Base-by-base conservation (phyloP, 169 alveolate species). In the Eimeria tenella region DNA sequence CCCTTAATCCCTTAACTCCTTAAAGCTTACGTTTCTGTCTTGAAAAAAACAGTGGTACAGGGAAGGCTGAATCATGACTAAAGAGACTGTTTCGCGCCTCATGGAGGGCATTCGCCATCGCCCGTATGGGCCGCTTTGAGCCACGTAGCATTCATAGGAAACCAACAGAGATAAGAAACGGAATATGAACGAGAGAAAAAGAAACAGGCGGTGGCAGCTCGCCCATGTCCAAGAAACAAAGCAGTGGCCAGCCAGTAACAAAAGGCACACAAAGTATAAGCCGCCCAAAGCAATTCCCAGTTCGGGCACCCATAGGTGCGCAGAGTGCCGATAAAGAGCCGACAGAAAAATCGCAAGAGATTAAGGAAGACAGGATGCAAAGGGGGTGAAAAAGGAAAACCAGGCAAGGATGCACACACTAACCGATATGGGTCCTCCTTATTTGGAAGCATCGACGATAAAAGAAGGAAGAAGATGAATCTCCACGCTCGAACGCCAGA, bases 401-500 rank as follows among this genome's bases (percentile, higher is more conserved):
- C 42, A 31, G 2, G 42, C 0, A 10, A 58, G 68, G 21, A 58
- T 10, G 21, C 21, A 17, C 68, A 58, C 1, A 23, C 31, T 68
- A 0, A 68, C 77, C 77, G n/a, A 68, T 68, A n/a, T 68, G 77
- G 11, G 77, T 68, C 31, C 77, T 68, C 77, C 77, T 68, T 13
- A 68, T 68, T 5, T 68, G n/a, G 31, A 68, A 68, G 77, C 77
- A 68, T 13, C 77, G 77, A 7, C 77, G 77, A 68, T 68, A 23
- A 23, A 68, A 23, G n/a, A 17, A 68, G 1, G 77, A 7, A n/a
- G 77, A 11, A n/a, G 77, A 11, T 13, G 77, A 68, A 23, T 68
- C 77, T 1, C 77, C 77, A n/a, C 77, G 77, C 31, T 68, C 77
- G 77, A 17, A 68, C 11, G 77, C 77, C 77, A 68, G n/a, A 11